Percentiles rank a stretch among this genome's conserved stretches.
Conservation (phyloP, 2,329 filamentous ascomycete genomes). For the Sporothrix dimorphospora region DNA sequence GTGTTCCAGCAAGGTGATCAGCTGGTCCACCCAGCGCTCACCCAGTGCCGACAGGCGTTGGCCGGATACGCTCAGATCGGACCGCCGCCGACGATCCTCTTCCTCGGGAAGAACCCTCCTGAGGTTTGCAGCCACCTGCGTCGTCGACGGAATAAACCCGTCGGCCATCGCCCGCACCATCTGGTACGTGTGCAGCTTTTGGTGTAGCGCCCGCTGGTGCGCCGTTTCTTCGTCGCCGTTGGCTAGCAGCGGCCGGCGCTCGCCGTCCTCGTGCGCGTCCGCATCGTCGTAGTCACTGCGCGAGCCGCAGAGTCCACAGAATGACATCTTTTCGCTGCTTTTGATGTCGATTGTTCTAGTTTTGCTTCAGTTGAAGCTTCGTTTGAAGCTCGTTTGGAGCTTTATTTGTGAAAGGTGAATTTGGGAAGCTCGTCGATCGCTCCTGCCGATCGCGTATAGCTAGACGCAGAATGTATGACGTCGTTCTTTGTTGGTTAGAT, state of each 20-base stretch:
- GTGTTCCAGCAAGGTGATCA: slow-evolving; percentile 78
- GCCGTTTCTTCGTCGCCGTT: slow-evolving; percentile 67
- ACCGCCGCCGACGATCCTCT: slow-evolving; percentile 44
- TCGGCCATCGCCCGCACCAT: slow-evolving; percentile 80
- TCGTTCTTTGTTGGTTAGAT: slow-evolving; percentile 3
- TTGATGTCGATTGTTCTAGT: background rate
- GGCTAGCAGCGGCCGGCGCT: slow-evolving; percentile 24
- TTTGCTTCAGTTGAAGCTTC: background rate
- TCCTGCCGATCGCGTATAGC: background rate
- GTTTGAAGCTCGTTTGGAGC: background rate
- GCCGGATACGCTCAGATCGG: slow-evolving; percentile 80
- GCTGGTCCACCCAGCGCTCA: slow-evolving; percentile 73
- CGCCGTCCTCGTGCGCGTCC: slow-evolving; percentile 5
- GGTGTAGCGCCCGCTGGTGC: slow-evolving; percentile 75
- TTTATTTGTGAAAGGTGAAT: background rate
- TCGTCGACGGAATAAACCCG: slow-evolving; percentile 90
- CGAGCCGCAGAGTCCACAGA: slow-evolving; percentile 6
- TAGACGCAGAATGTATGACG: background rate
- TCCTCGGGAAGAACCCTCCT: slow-evolving; percentile 75
- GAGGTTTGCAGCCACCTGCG: slow-evolving; percentile 79
- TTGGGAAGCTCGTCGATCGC: background rate
- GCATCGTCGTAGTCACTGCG: slow-evolving; percentile 23
- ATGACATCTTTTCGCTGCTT: background rate
- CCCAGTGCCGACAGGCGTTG: slow-evolving; percentile 71
- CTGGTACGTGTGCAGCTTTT: slow-evolving; percentile 92